A percentile compares a stretch with the other conserved stretches of the same genome.
phyloP scores from a whole-genome alignment of 2,329 filamentous ascomycete genomes.

The Penicillium sp. region DNA sequence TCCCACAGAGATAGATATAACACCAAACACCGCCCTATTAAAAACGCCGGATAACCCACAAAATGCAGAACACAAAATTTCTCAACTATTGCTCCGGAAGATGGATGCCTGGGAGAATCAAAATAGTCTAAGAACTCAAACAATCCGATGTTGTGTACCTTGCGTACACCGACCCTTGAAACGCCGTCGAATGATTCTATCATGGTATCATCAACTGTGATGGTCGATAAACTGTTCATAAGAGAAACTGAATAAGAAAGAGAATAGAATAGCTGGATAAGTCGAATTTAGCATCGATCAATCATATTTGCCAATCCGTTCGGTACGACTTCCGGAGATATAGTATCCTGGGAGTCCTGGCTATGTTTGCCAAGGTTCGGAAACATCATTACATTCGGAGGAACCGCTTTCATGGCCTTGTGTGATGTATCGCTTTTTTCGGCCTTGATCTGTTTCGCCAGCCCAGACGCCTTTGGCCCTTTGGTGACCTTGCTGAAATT shows the following conservation, averaged over 20 bases:
- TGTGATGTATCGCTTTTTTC: slow-evolving; percentile 21
- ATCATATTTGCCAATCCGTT: slow-evolving; percentile 1
- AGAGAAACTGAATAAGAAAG: neutral
- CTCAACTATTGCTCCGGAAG: neutral
- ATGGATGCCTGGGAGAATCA: slow-evolving; percentile 3
- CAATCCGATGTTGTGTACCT: neutral
- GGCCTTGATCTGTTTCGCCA: slow-evolving; percentile 23
- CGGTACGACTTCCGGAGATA: slow-evolving; percentile 16
- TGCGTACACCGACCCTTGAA: slow-evolving; percentile 1
- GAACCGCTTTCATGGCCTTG: slow-evolving; percentile 34
- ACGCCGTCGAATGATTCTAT: slow-evolving; percentile 17
- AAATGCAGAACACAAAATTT: neutral
- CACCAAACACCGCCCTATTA: neutral
- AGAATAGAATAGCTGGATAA: neutral
- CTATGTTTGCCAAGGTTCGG: slow-evolving; percentile 20
- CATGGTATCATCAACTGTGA: slow-evolving; percentile 13
- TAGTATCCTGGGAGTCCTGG: slow-evolving; percentile 12
- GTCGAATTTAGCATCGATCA: neutral
- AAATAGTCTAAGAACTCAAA: neutral
- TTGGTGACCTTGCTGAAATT: slow-evolving; percentile 33
- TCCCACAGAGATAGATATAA: neutral
- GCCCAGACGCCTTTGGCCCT: slow-evolving; percentile 16
- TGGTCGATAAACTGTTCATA: slow-evolving; percentile 2
- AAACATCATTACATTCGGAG: slow-evolving; percentile 29
- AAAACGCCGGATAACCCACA: neutral